Percentiles rank a stretch among this genome's conserved stretches.
These are phyloP conservation scores for Madurella mycetomatis DNA, from an alignment of 2,329 filamentous ascomycete genomes.

Conservation along the genomic window DNA sequence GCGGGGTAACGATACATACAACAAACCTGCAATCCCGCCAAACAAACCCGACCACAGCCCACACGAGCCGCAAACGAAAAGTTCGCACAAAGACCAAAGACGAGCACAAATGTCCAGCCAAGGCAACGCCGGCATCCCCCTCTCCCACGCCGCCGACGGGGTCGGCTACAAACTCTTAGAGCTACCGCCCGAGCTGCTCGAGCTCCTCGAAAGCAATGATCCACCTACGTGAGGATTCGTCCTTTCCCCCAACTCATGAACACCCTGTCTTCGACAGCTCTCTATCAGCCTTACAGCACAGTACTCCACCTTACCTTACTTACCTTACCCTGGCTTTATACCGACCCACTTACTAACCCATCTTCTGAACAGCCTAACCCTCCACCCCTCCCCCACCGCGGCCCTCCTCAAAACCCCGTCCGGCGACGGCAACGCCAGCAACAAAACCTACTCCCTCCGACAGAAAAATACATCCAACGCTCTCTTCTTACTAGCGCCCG, in stretches of 20 bases:
- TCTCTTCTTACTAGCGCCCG: slow-evolving; percentile 51
- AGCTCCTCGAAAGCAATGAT: slow-evolving; percentile 49
- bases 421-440: slow-evolving; percentile 1
- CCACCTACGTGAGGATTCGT: slow-evolving; percentile 47
- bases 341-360: slow-evolving; percentile 16
- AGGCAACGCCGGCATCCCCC: slow-evolving; percentile 41
- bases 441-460: slow-evolving; percentile 53
- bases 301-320: neutral
- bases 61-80: too few species aligned
- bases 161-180: slow-evolving; percentile 58
- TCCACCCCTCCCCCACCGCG: slow-evolving; percentile 47
- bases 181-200: slow-evolving; percentile 54
- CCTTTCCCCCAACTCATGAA: neutral
- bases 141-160: slow-evolving; percentile 46
- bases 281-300: neutral
- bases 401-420: slow-evolving; percentile 49
- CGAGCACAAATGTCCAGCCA: slow-evolving; percentile 41
- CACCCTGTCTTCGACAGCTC: too few species aligned
- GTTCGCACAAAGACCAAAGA: neutral
- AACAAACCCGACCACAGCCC: too few species aligned
- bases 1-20: too few species aligned
- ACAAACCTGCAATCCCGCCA: too few species aligned
- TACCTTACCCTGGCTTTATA: neutral
- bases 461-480: slow-evolving; percentile 66
- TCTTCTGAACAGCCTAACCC: slow-evolving; percentile 37